Conservation (phyloP, 2,329 filamentous ascomycete genomes). For the Chrysoporthe cubensis region DNA sequence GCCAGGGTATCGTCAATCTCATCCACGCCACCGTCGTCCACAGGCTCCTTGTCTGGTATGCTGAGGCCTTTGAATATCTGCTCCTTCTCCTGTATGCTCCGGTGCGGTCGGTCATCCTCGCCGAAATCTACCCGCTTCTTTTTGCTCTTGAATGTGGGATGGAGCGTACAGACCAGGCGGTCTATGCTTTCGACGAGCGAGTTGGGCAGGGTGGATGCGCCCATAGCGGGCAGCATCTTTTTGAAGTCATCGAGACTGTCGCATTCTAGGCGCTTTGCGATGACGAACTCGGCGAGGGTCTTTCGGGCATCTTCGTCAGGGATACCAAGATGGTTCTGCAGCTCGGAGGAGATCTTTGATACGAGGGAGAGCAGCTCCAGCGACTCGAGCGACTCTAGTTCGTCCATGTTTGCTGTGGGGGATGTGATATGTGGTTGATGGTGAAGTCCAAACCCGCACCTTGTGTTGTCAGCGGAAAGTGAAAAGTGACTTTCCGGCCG, state of each 20-base stretch:
- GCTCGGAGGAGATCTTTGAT: constrained; percentile 89
- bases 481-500: not conserved
- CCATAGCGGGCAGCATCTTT: constrained; percentile 72
- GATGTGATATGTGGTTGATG: not conserved
- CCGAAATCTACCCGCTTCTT: constrained; percentile 43
- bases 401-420: constrained; percentile 68
- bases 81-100: constrained; percentile 70
- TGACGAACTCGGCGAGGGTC: constrained; percentile 94
- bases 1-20: constrained; percentile 93
- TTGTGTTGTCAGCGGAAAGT: not conserved
- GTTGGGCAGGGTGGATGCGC: constrained; percentile 78
- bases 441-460: not conserved
- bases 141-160: constrained; percentile 80
- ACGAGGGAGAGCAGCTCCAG: constrained; percentile 94
- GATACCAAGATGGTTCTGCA: constrained; percentile 91
- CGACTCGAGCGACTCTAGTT: constrained; percentile 83
- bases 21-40: constrained; percentile 50
- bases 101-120: constrained; percentile 45
- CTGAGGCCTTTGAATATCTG: constrained; percentile 89
- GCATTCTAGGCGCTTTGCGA: constrained; percentile 83
- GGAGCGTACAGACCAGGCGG: constrained; percentile 84
- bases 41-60: constrained; percentile 74
- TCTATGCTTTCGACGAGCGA: constrained; percentile 92
- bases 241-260: constrained; percentile 74
- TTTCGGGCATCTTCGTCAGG: constrained; percentile 68